A percentile compares a stretch with the other conserved stretches of the same genome.
These are phyloP conservation scores for Cytospora piceae DNA, from an alignment of 2,329 filamentous ascomycete species.

Conservation along the genomic window DNA sequence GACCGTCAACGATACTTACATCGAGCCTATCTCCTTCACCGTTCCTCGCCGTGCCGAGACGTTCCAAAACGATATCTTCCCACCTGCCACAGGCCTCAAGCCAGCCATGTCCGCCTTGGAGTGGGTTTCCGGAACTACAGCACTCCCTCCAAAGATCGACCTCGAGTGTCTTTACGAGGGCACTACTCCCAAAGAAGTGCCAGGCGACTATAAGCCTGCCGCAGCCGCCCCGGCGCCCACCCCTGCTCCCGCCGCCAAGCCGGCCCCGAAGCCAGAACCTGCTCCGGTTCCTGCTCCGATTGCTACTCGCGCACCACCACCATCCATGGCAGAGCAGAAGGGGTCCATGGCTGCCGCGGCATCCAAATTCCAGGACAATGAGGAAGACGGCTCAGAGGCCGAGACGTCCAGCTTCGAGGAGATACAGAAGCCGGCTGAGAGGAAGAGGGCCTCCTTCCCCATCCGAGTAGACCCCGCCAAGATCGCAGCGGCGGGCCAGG, in stretches of 20 bases:
- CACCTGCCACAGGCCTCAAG: constrained; percentile 78
- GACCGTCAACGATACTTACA: constrained; percentile 91
- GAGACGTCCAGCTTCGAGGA: constrained; percentile 87
- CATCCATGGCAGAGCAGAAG: constrained; percentile 82
- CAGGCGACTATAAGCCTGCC: constrained; percentile 68
- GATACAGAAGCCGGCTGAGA: constrained; percentile 73
- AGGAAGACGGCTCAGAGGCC: constrained; percentile 48
- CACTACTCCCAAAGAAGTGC: constrained; percentile 75
- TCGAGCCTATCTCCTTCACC: constrained; percentile 97
- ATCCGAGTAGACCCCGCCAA: constrained; percentile 47
- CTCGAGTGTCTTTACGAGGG: constrained; percentile 92
- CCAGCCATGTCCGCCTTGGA: constrained; percentile 79
- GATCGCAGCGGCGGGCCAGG: constrained; percentile 39
- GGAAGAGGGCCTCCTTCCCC: constrained; percentile 58
- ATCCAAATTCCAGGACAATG: constrained; percentile 80
- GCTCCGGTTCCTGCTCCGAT: constrained; percentile 56
- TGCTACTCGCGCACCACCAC: constrained; percentile 56
- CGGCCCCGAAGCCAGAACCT: constrained; percentile 49
- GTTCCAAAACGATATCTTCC: constrained; percentile 97
- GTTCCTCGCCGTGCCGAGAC: constrained; percentile 91
- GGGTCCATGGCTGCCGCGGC: constrained; percentile 84
- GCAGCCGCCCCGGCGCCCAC: constrained; percentile 48
- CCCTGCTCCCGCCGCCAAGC: constrained; percentile 49
- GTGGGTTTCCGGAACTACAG: constrained; percentile 86
- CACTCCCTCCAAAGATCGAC: constrained; percentile 86